Percentiles rank a stretch among this genome's conserved stretches.
Evolutionary conservation across 306 rosid genomes (phyloP).

Genomic region (Cajanus cajan): DNA sequence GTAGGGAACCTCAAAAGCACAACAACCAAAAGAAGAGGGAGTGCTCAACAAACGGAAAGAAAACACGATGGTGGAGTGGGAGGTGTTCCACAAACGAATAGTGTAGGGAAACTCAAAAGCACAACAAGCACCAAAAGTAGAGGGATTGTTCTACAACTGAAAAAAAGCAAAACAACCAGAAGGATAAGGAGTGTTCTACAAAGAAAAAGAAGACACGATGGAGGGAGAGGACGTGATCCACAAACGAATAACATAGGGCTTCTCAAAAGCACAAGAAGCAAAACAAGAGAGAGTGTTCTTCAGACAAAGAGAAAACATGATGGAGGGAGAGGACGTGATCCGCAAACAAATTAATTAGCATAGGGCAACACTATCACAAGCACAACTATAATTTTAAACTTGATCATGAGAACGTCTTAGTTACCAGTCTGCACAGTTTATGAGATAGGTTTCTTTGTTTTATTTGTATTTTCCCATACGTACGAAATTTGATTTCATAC

Average conservation of each 20-base stretch:
- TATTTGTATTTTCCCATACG: no score
- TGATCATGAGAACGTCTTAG: neutral
- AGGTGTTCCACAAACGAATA: neutral
- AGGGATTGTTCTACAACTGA: neutral
- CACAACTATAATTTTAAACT: neutral
- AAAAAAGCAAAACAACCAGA: neutral
- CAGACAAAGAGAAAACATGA: neutral
- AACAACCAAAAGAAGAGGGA: neutral
- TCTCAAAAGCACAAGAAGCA: neutral
- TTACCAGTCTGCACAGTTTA: neutral
- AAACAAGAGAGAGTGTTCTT: neutral
- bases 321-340: neutral
- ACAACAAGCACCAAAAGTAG: neutral
- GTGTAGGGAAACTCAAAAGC: no score
- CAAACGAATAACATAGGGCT: neutral
- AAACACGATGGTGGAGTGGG: neutral
- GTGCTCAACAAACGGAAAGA: neutral
- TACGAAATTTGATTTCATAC: no score
- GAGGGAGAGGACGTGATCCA: neutral
- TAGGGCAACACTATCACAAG: neutral
- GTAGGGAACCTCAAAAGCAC: neutral
- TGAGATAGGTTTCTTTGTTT: no score
- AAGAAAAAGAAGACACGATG: neutral
- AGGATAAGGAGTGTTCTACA: neutral
- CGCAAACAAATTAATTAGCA: neutral